These are phyloP conservation scores for Holtermanniella nyarrowii DNA, from an alignment of 768 basidiomycete genomes.

Conservation along the genomic window DNA sequence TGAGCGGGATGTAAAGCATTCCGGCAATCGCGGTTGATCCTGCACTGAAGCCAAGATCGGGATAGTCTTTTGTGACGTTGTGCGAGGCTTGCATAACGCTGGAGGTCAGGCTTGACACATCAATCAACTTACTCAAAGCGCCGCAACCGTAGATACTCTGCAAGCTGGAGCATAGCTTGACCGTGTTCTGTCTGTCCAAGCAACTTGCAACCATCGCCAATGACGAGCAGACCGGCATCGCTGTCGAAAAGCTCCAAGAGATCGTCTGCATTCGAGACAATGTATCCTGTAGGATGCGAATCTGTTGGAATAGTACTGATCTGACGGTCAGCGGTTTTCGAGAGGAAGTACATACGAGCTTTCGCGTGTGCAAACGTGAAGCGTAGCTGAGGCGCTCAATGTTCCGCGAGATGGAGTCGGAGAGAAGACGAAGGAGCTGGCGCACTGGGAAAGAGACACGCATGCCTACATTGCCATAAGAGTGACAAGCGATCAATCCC, in stretches of 20 bases:
- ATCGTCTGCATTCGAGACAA: constrained; percentile 71
- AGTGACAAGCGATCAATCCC: constrained; percentile 70
- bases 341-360: constrained; percentile 49
- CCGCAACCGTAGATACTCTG: constrained; percentile 67
- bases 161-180: constrained; percentile 66
- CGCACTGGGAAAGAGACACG: constrained; percentile 74
- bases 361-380: constrained; percentile 60
- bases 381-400: constrained; percentile 71
- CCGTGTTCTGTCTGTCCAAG: constrained; percentile 45
- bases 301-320: constrained; percentile 61
- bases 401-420: constrained; percentile 68
- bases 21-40: constrained; percentile 57
- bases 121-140: constrained; percentile 52
- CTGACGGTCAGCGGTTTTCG: constrained; percentile 38
- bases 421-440: constrained; percentile 68
- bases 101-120: neutral
- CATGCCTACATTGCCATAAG: constrained; percentile 68
- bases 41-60: constrained; percentile 55
- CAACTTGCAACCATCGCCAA: constrained; percentile 58
- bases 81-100: constrained; percentile 64
- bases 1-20: constrained; percentile 63
- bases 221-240: constrained; percentile 46
- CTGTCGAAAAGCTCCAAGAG: constrained; percentile 64
- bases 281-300: constrained; percentile 62
- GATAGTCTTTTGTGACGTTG: constrained; percentile 58